phyloP scores from a whole-genome alignment of 2,329 filamentous ascomycete species.

The Diaporthe longicolla region DNA sequence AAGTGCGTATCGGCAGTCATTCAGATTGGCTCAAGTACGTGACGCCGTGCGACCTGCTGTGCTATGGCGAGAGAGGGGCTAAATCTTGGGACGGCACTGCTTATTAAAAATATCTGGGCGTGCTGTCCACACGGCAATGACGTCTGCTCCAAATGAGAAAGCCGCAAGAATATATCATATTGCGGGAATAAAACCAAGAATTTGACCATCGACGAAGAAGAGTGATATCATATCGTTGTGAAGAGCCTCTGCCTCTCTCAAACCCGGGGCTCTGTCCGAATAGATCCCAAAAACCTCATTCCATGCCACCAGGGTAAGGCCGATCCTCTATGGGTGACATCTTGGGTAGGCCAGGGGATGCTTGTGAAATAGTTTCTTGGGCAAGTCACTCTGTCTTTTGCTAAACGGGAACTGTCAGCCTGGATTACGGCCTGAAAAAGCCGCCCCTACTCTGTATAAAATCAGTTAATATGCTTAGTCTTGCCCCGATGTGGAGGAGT shows the following conservation, averaged over 20 bases:
- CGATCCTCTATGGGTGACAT: too few relatives aligned
- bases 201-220: neutral
- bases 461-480: neutral
- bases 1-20: neutral
- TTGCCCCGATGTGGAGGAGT: neutral
- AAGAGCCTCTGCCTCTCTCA: neutral
- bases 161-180: neutral
- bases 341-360: neutral
- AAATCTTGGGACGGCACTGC: neutral
- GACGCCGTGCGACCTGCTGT: slow-evolving; percentile 22
- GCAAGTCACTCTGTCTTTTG: neutral
- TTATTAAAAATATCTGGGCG: neutral
- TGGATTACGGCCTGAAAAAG: neutral
- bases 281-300: neutral
- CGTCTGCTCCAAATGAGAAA: too few relatives aligned
- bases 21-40: neutral
- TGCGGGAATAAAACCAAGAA: neutral
- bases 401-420: neutral
- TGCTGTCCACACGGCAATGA: neutral
- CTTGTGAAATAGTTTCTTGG: neutral
- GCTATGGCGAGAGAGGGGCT: neutral
- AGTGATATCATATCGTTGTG: neutral
- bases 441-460: neutral
- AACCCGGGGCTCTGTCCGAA: neutral
- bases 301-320: neutral